A percentile compares a stretch with the other conserved stretches of the same genome.
Evolutionary conservation across 208 protist genomes (phyloP).

Genomic region (Jaenimonas drosophilae): DNA sequence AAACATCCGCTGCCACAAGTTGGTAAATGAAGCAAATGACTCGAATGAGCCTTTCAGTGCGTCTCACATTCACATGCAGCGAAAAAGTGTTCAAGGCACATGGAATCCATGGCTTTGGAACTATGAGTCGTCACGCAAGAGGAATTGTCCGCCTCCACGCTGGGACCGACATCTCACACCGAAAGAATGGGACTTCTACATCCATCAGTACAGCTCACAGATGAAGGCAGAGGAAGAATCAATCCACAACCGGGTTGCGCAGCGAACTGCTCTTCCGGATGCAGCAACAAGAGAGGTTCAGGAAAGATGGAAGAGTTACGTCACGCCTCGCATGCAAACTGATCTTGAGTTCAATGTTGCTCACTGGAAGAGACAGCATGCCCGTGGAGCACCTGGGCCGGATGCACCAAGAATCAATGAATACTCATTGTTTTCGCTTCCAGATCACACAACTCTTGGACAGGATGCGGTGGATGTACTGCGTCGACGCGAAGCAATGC

Average conservation of each 20-base stretch:
- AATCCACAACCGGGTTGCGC: slow-evolving; percentile 31
- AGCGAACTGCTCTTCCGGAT: slow-evolving; percentile 47
- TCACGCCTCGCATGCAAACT: slow-evolving; percentile 63
- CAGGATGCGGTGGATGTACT: slow-evolving; percentile 79
- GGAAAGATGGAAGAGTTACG: slow-evolving; percentile 62
- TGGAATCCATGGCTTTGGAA: slow-evolving; percentile 83
- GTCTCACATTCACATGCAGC: slow-evolving; percentile 49
- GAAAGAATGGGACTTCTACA: slow-evolving; percentile 74
- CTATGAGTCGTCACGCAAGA: slow-evolving; percentile 34
- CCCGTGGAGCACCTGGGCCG: slow-evolving; percentile 11
- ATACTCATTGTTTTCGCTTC: slow-evolving; percentile 71
- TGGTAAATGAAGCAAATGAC: slow-evolving; percentile 79
- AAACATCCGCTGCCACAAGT: slow-evolving; percentile 41
- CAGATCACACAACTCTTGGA: slow-evolving; percentile 51
- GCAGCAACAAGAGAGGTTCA: slow-evolving; percentile 48
- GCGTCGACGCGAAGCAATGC: slow-evolving; percentile 46
- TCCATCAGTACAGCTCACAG: slow-evolving; percentile 59
- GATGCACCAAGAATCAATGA: slow-evolving; percentile 29
- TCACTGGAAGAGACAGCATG: slow-evolving; percentile 53
- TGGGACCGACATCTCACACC: slow-evolving; percentile 70
- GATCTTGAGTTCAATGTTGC: slow-evolving; percentile 66
- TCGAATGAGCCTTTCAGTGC: slow-evolving; percentile 48
- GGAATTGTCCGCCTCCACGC: slow-evolving; percentile 15
- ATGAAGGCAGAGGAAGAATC: slow-evolving; percentile 70
- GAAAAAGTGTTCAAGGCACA: slow-evolving; percentile 57